Evolutionary conservation across 1,139 yeast genomes (phyloP).

Genomic region (Geotrichum candidum): DNA sequence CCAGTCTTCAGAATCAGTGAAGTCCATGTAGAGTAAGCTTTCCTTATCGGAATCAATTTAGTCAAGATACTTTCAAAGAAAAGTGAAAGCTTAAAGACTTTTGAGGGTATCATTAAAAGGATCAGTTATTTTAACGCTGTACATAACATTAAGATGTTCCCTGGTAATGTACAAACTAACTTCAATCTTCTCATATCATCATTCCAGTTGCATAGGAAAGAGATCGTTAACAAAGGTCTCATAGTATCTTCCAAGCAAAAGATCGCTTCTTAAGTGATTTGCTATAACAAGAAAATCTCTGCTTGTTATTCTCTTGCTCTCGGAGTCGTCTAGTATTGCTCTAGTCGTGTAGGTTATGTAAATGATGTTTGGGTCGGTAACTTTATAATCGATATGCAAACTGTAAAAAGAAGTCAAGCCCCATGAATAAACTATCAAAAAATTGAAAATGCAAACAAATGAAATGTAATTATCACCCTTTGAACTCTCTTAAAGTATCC

Average conservation of each 20-base stretch:
- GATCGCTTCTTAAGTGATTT: background rate
- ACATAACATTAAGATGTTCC: background rate
- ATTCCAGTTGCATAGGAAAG: background rate
- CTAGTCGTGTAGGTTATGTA: background rate
- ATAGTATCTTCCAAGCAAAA: background rate
- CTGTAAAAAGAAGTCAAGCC: no score
- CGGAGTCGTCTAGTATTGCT: background rate
- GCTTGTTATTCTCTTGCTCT: background rate
- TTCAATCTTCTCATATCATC: background rate
- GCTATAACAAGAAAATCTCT: no score
- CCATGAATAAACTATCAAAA: background rate
- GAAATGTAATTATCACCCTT: background rate
- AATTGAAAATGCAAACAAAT: background rate
- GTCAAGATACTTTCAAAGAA: background rate
- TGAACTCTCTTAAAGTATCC: constrained; percentile 12
- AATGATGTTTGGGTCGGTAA: background rate
- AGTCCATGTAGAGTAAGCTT: background rate
- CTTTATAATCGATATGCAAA: background rate
- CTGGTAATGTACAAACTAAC: background rate
- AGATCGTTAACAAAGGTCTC: background rate
- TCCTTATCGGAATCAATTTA: background rate
- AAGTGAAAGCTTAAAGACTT: background rate
- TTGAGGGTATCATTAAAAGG: background rate
- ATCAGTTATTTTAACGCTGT: background rate
- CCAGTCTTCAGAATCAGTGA: background rate